These are phyloP conservation scores for Spathaspora girioi DNA, from an alignment of 805 yeast species.

Conservation along the genomic window DNA sequence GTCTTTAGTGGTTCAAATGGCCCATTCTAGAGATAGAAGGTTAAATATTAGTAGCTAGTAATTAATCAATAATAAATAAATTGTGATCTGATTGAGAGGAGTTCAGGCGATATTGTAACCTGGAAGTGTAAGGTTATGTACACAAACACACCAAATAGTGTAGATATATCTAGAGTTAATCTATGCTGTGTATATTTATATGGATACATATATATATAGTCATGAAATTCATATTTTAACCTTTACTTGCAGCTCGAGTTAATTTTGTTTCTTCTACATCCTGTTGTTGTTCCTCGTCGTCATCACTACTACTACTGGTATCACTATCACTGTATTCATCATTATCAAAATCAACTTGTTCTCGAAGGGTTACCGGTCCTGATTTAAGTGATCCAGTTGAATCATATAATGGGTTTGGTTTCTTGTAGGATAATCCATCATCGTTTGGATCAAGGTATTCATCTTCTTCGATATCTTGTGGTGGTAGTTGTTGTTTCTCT, in stretches of 20 bases:
- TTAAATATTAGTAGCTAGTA: too few relatives aligned
- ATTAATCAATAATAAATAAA: too few relatives aligned
- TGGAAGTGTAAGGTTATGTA: too few relatives aligned
- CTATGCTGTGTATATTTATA: not conserved
- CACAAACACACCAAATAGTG: too few relatives aligned
- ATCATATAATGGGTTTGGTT: slow-evolving; percentile 60
- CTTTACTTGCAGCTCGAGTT: slow-evolving; percentile 40
- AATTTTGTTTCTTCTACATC: slow-evolving; percentile 24
- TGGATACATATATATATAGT: not conserved
- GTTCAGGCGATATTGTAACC: too few relatives aligned
- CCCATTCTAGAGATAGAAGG: too few relatives aligned
- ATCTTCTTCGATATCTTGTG: slow-evolving; percentile 46
- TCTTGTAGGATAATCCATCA: slow-evolving; percentile 72
- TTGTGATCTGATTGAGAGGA: too few relatives aligned
- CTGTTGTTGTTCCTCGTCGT: slow-evolving; percentile 27
- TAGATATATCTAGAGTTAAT: too few relatives aligned
- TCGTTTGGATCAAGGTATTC: slow-evolving; percentile 79
- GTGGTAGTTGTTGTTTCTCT: too few relatives aligned
- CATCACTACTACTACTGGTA: slow-evolving; percentile 26
- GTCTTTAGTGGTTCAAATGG: too few relatives aligned
- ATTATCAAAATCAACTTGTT: slow-evolving; percentile 15
- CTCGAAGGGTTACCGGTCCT: slow-evolving; percentile 6
- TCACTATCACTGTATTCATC: slow-evolving; percentile 26
- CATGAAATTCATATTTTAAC: slow-evolving; percentile 12
- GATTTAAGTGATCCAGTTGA: slow-evolving; percentile 23